A percentile compares a stretch with the other conserved stretches of the same genome.
Evolutionary conservation across 495 filamentous ascomycete species (phyloP).

Genomic region (Penicilliopsis zonata): DNA sequence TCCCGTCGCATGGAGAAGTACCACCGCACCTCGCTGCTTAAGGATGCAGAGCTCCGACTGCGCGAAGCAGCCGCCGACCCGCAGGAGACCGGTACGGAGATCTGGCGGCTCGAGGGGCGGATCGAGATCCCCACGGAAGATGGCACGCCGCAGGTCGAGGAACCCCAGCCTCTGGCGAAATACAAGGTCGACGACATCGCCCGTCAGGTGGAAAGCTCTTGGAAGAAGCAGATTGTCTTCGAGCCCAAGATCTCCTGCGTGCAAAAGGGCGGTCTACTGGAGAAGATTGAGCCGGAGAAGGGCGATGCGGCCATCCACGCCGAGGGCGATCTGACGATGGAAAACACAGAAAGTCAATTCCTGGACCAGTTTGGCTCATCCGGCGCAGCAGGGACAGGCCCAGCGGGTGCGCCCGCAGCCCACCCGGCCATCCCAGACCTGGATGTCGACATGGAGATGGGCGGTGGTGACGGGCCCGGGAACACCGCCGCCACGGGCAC

Average conservation of each 20-base stretch:
- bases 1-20: conserved; percentile 62
- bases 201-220: conserved; percentile 41
- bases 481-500: conserved; percentile 15
- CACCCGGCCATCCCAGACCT: conserved; percentile 5
- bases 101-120: conserved; percentile 52
- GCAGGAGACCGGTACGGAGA: conserved; percentile 38
- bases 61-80: conserved; percentile 43
- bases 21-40: conserved; percentile 49
- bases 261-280: conserved; percentile 59
- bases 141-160: conserved; percentile 22
- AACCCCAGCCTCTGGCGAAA: conserved; percentile 30
- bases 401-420: conserved; percentile 7
- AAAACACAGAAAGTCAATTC: conserved; percentile 43
- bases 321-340: conserved; percentile 56
- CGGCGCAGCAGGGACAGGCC: conserved; percentile 26
- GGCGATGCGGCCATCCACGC: conserved; percentile 28
- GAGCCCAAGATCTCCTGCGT: conserved; percentile 54
- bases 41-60: conserved; percentile 45
- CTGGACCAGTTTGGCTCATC: conserved; percentile 52
- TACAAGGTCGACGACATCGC: conserved; percentile 50
- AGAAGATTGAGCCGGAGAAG: conserved; percentile 39
- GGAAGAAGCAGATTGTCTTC: conserved; percentile 41
- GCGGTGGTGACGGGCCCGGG: no score
- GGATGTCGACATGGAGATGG: conserved; percentile 35
- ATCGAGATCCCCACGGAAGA: conserved; percentile 40